A percentile compares a stretch with the other conserved stretches of the same genome.
Conservation (phyloP, 1,284 basidiomycete genomes). For the Leccinum fallax region DNA sequence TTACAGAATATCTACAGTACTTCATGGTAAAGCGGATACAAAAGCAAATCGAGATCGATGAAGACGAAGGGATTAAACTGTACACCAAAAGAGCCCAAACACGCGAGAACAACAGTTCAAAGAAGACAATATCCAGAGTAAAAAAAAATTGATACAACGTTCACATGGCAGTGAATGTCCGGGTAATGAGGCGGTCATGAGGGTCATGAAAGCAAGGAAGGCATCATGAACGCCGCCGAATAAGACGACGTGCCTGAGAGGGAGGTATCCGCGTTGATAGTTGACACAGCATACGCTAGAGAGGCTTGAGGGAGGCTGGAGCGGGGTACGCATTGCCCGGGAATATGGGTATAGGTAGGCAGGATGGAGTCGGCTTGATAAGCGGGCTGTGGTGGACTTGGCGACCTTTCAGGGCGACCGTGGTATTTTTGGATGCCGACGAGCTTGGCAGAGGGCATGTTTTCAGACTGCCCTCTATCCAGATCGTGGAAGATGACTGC, state of each 20-base stretch:
- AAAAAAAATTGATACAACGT: slow-evolving; percentile 27
- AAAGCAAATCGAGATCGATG: slow-evolving; percentile 15
- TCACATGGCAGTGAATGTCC: slow-evolving; percentile 25
- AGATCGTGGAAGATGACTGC: slow-evolving; percentile 68
- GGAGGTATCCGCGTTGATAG: slow-evolving; percentile 33
- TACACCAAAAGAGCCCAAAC: slow-evolving; percentile 16
- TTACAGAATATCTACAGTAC: slow-evolving; percentile 40
- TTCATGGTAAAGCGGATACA: slow-evolving; percentile 29
- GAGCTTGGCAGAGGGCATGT: slow-evolving; percentile 60
- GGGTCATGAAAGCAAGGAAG: slow-evolving; percentile 38
- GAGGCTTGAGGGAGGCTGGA: slow-evolving; percentile 36
- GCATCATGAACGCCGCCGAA: slow-evolving; percentile 36
- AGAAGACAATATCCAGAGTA: slow-evolving; percentile 36
- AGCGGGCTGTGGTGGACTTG: slow-evolving; percentile 27
- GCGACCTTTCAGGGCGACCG: slow-evolving; percentile 35
- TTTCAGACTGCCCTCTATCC: slow-evolving; percentile 50
- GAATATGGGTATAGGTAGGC: slow-evolving; percentile 37
- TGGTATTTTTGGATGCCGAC: slow-evolving; percentile 55
- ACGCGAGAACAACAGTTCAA: slow-evolving; percentile 25
- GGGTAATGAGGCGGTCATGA: slow-evolving; percentile 26
- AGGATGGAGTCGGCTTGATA: slow-evolving; percentile 36
- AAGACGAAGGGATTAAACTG: slow-evolving; percentile 26
- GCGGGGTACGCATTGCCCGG: slow-evolving; percentile 40
- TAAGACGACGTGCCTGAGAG: slow-evolving; percentile 31
- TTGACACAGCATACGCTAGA: slow-evolving; percentile 38